A percentile compares a stretch with the other conserved stretches of the same genome.
These are phyloP conservation scores for Lignosus rhinocerotis DNA, from an alignment of 1,284 basidiomycete species.

Conservation along the genomic window DNA sequence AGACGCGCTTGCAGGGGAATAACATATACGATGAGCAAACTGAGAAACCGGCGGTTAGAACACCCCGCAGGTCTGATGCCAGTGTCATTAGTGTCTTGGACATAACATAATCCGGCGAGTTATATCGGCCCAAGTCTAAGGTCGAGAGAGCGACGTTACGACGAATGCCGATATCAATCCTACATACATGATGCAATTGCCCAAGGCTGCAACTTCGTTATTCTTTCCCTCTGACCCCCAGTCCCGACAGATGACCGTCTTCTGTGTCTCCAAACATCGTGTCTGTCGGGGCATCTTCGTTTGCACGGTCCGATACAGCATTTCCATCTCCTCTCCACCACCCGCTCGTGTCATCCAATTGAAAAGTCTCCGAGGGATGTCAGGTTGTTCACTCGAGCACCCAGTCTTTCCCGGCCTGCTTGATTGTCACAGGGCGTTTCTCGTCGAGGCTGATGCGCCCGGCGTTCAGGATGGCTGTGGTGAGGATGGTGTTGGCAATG, in stretches of 20 bases:
- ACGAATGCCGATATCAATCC: no score
- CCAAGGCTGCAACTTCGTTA: neutral
- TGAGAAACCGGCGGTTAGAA: no score
- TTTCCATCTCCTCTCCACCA: neutral
- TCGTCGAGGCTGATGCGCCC: slow-evolving; percentile 89
- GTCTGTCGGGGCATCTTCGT: no score
- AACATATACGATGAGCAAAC: no score
- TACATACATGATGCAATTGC: neutral
- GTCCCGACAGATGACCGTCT: neutral
- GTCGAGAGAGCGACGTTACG: no score
- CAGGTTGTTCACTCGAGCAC: slow-evolving; percentile 56
- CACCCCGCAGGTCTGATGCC: neutral
- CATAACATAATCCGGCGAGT: neutral
- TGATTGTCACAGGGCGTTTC: slow-evolving; percentile 79
- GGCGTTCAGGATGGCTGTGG: slow-evolving; percentile 90
- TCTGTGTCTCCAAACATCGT: no score
- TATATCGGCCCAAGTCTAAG: no score
- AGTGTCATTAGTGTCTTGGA: neutral
- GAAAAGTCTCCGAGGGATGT: no score
- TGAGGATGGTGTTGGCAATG: slow-evolving; percentile 84
- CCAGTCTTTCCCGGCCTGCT: slow-evolving; percentile 62
- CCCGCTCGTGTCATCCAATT: neutral
- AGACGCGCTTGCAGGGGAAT: neutral
- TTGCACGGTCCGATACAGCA: neutral
- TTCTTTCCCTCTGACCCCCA: neutral